phyloP scores from a whole-genome alignment of 2,329 filamentous ascomycete species.

The Colletotrichum sp. region DNA sequence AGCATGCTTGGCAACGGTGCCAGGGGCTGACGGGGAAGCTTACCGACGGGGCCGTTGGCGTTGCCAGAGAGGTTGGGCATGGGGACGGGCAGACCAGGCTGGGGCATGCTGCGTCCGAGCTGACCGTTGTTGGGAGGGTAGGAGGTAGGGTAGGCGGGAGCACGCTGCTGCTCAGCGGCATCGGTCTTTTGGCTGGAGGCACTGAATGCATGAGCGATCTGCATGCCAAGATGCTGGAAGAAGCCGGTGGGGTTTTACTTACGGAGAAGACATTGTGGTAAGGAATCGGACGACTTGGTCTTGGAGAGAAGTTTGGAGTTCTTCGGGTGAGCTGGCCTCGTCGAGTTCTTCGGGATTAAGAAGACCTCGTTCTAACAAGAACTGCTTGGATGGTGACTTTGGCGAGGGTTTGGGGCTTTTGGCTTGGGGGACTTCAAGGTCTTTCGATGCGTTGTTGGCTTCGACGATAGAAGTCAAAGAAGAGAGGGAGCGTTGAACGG shows the following conservation, averaged over 20 bases:
- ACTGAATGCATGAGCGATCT: not conserved
- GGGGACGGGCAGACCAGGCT: constrained; percentile 13
- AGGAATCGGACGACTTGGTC: constrained; percentile 15
- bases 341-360: constrained; percentile 5
- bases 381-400: constrained; percentile 14
- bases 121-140: constrained; percentile 11
- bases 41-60: constrained; percentile 34
- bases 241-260: not conserved
- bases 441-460: not conserved
- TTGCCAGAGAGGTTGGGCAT: constrained; percentile 42
- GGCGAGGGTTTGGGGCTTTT: not conserved
- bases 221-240: not conserved
- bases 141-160: constrained; percentile 10
- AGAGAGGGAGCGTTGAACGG: not conserved
- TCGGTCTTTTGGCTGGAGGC: not conserved
- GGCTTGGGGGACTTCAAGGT: not conserved
- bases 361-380: constrained; percentile 13
- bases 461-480: constrained; percentile 9
- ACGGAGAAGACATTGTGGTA: constrained; percentile 20
- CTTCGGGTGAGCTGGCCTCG: constrained; percentile 7
- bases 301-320: constrained; percentile 10
- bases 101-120: not conserved
- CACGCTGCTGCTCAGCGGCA: constrained; percentile 5
- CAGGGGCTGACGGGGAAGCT: not conserved
- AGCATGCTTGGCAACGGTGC: not conserved